Evolutionary conservation across 2,329 filamentous ascomycete genomes (phyloP), one percentile per base, ranked within the genome.

Genomic region (Hyphodiscus sp.): DNA sequence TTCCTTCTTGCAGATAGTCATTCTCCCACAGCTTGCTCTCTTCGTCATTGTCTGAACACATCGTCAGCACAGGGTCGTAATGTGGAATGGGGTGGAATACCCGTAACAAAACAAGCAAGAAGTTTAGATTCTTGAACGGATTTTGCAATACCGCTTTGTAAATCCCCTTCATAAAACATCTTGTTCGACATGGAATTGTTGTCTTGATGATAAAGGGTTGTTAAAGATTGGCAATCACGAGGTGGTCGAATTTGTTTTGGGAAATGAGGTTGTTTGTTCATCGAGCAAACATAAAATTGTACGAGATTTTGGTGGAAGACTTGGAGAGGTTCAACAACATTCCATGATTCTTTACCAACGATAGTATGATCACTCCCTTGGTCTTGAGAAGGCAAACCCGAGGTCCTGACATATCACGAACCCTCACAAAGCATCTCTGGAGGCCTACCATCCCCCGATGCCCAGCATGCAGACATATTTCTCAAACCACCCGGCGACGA

Each of bases 51-150:
- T 95, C 89, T 91, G 63, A 23, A 53, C 20, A 48, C 47, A 47
- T 56, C 57, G 51, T 59, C 47, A 63, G 56, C 42, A 41, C 43
- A 6, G 4, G 16, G 13, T 5, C 11, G 20, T 47, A 13, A 13
- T 41, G 29, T 30, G n/a, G 44, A 41, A 38, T 23, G 16, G 18
- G 43, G 33, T 18, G 20, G n/a, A 41, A 29, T 56, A 90, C 89
- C 86, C 65, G 83, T 82, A 30, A 96, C 85, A 70, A 96, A 95
- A 72, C 90, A 95, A 29, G 88, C 80, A 0, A 96, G 87, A 18
- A 87, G 77, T 70, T 92, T 95, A 55, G 81, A 75, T 68, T 91
- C 77, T 56, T 82, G 79, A 7, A 96, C 77, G 13, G 91, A 90
- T 19, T 81, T 75, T 30, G 80, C 77, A 62, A 96, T 95, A 54